Conservation (phyloP, 768 basidiomycete genomes). For the Austroboletus festivus region DNA sequence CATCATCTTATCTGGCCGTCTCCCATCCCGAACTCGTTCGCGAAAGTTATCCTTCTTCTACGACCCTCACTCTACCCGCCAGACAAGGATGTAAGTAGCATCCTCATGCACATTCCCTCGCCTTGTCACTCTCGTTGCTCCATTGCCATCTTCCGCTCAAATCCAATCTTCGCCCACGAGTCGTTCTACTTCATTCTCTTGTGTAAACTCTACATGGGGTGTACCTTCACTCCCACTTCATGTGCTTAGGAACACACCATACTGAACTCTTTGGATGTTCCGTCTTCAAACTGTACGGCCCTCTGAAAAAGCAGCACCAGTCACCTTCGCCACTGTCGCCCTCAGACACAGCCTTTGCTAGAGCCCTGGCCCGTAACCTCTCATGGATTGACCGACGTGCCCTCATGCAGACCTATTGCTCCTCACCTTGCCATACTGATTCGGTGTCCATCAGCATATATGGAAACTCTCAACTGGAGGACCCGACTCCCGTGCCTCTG, state of each 20-base stretch:
- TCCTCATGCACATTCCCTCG: conserved; percentile 12
- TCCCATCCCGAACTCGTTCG: conserved; percentile 20
- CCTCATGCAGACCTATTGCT: conserved; percentile 6
- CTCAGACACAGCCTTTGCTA: conserved; percentile 24
- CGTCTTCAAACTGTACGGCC: conserved; percentile 13
- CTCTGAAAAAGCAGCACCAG: conserved; percentile 24
- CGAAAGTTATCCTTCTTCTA: conserved; percentile 17
- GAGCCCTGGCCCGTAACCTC: conserved; percentile 24
- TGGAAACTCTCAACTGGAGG: conserved; percentile 14
- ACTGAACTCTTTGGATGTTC: conserved; percentile 12
- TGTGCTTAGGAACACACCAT: conserved; percentile 29
- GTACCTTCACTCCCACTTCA: conserved; percentile 27
- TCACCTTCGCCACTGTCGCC: conserved; percentile 30
- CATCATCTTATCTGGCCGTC: conserved; percentile 1
- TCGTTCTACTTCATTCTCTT: conserved; percentile 25
- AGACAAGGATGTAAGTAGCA: background rate
- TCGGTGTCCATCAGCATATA: conserved; percentile 24
- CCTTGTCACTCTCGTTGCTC: conserved; percentile 7
- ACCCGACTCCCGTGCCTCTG: background rate
- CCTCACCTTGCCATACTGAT: conserved; percentile 18
- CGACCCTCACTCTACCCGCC: conserved; percentile 1
- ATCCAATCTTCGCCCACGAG: conserved; percentile 26
- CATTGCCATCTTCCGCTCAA: conserved; percentile 11
- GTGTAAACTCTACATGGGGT: conserved; percentile 7
- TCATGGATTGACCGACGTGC: conserved; percentile 19